Evolutionary conservation across 2,329 filamentous ascomycete species (phyloP).

Genomic region (Colletotrichum aenigma): DNA sequence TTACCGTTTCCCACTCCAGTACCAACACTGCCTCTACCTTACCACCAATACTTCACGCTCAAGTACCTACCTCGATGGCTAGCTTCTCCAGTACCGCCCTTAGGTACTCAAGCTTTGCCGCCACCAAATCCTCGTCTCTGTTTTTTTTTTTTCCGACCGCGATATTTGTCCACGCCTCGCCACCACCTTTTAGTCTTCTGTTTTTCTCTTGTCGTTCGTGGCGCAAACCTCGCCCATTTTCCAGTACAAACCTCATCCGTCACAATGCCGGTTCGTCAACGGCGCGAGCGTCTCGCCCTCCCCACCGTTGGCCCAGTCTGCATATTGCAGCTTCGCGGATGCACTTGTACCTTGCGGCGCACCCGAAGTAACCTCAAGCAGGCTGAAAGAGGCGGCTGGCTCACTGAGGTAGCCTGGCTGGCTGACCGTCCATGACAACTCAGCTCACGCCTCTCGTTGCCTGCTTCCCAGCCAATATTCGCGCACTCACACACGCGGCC

Average conservation of each 20-base stretch:
- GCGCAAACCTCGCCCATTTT: background rate
- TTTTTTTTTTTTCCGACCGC: background rate
- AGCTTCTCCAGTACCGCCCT: background rate
- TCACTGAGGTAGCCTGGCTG: background rate
- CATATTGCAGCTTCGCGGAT: background rate
- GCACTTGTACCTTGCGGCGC: slow-evolving; percentile 1
- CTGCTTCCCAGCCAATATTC: background rate
- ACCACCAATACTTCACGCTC: background rate
- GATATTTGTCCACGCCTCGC: background rate
- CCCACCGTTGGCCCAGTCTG: background rate
- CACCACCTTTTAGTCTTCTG: background rate
- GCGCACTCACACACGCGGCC: background rate
- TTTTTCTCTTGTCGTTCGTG: background rate
- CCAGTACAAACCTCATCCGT: background rate
- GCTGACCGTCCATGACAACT: background rate
- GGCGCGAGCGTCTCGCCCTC: background rate
- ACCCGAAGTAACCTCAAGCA: background rate
- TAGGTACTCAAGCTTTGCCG: background rate
- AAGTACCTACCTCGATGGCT: background rate
- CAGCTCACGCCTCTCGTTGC: background rate
- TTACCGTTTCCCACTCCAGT: slow-evolving; percentile 6
- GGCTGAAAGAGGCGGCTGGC: background rate
- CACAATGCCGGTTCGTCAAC: background rate
- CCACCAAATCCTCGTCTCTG: background rate
- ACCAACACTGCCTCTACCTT: background rate